Percentiles rank a stretch among this genome's conserved stretches.
phyloP scores from a whole-genome alignment of 352 stramenopile species.

The Ochromonadaceae sp. region DNA sequence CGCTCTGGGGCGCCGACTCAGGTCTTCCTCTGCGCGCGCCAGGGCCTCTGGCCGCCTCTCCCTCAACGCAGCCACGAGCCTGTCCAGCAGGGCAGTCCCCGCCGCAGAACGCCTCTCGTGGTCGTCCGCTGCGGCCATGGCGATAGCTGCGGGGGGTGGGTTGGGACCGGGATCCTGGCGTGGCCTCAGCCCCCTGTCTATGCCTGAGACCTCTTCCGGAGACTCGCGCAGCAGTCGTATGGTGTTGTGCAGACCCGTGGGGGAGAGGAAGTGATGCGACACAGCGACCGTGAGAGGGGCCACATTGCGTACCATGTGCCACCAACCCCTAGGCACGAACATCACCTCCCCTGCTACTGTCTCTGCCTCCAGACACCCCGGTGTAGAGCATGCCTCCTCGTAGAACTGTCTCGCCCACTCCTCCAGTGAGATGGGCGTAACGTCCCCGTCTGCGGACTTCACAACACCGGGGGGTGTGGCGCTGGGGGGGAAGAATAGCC shows the following conservation, averaged over 20 bases:
- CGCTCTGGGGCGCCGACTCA: too few relatives aligned
- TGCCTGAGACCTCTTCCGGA: too few relatives aligned
- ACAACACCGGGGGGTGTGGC: slow-evolving; percentile 8
- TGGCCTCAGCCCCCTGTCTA: too few relatives aligned
- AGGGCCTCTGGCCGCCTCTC: too few relatives aligned
- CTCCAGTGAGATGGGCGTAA: background rate
- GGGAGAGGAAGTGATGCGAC: slow-evolving; percentile 49
- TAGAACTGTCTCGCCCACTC: slow-evolving; percentile 46
- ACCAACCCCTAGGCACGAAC: slow-evolving; percentile 43
- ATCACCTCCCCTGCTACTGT: slow-evolving; percentile 49
- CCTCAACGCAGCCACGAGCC: too few relatives aligned
- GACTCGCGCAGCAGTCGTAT: background rate
- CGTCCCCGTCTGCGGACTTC: background rate
- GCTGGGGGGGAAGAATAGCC: slow-evolving; percentile 81
- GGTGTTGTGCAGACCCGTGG: background rate
- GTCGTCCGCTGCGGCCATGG: too few relatives aligned
- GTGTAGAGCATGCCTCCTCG: slow-evolving; percentile 40
- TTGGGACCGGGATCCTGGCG: too few relatives aligned
- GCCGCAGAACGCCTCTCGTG: too few relatives aligned
- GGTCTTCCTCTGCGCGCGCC: too few relatives aligned
- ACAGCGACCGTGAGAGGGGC: slow-evolving; percentile 46
- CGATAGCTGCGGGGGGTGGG: too few relatives aligned
- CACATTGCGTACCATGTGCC: slow-evolving; percentile 55
- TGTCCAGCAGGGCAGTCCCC: too few relatives aligned
- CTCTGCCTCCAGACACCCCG: too few relatives aligned